Evolutionary conservation across 192 early-diverging fungal species (phyloP), one percentile per base, ranked within the genome.

Genomic region (Gamsiella multidivaricata): DNA sequence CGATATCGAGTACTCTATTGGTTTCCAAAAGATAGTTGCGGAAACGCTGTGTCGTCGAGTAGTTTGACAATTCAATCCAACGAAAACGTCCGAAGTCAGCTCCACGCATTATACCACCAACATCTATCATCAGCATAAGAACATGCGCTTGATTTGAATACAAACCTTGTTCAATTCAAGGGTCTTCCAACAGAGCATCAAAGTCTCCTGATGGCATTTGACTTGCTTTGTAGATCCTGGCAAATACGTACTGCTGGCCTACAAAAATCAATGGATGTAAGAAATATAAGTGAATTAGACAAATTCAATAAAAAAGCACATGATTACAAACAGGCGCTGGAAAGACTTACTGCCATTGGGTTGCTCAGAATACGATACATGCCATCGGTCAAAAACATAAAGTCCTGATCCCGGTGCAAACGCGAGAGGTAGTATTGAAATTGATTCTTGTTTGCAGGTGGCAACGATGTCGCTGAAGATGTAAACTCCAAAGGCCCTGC

Each of bases 181-280:
- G 11, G 95, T 74, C 63, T 90, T 86, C 96, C 96, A 97, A 46
- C 94, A 90, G 25, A 96, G 70, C 88, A 94, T 92, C 52, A 94
- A 75, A 0, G 89, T 86, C 71, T 96, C 94, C 33, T 82, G 61
- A 34, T 88, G 80, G 33, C 89, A 79, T 39, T 74, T 85, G 28
- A 91, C 84, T 39, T 84, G 83, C 55, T 94, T 94, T 31, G 87
- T 92, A 0, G 91, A 90, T 15, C 92, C 89, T 31, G 93, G 93
- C 5, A 94, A 70, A 62, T 92, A 93, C 0, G 92, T 91, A 54
- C 90, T 92, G 28, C 82, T 87, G 12, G 93, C 85, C 84, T 91
- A 37, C 22, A 31, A 23, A 5, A 3, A 14, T 12, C n/a, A 41
- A 43, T 18, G 22, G 41, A 25, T 18, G 15, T 32, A 18, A 34